These are phyloP conservation scores for Solanum commersonii DNA, from an alignment of 257 asterid species.

Conservation along the genomic window DNA sequence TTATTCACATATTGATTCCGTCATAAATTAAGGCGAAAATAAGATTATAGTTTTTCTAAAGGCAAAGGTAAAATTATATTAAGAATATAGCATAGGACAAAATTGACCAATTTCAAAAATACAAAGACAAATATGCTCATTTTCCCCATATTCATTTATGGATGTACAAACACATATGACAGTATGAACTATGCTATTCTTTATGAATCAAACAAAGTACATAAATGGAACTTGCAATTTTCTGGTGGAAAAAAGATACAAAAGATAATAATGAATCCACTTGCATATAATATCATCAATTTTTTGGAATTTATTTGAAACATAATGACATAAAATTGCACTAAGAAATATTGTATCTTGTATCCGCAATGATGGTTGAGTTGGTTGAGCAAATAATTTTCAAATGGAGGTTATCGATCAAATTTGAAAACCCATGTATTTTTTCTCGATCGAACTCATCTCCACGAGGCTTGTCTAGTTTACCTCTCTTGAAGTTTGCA, in stretches of 20 bases:
- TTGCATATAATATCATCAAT: neutral
- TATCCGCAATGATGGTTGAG: neutral
- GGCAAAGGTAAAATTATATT: too few relatives aligned
- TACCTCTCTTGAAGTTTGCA: neutral
- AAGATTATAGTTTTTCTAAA: too few relatives aligned
- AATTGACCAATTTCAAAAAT: neutral
- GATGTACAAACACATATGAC: neutral
- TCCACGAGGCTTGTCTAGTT: neutral
- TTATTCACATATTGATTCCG: accelerated
- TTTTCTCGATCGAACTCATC: neutral
- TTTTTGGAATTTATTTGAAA: neutral
- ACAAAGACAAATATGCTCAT: neutral
- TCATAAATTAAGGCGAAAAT: too few relatives aligned
- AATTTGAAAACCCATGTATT: accelerated
- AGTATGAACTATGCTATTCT: too few relatives aligned
- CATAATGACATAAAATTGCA: neutral
- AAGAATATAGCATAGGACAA: neutral
- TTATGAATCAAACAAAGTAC: neutral
- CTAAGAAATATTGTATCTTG: neutral
- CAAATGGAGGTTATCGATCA: neutral
- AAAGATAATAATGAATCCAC: neutral
- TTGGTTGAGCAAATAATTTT: neutral
- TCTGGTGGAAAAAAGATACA: neutral
- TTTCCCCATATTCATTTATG: neutral
- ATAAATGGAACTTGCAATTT: neutral